Base-by-base conservation (phyloP, 2,329 filamentous ascomycete genomes). In the Ramichloridium luteum region DNA sequence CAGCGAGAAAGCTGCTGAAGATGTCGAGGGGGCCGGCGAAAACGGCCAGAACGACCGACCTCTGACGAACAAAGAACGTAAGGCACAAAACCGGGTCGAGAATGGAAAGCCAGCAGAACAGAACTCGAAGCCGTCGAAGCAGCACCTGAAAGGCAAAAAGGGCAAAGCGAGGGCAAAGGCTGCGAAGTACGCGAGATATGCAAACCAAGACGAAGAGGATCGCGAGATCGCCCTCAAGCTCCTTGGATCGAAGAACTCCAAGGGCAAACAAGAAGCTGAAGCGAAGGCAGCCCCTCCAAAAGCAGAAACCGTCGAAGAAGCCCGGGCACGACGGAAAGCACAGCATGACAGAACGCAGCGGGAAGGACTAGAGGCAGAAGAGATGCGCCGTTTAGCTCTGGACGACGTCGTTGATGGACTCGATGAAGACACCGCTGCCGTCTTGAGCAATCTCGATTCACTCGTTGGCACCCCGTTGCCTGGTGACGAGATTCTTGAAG, bases 181-280 rank as follows among this genome's bases (percentile, higher is more conserved):
- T 3, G 65, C 73, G 36, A 94, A 93, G 55, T 98, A 98, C 60
- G 88, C 80, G 27, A 66, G 92, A 46, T 98, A 98, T 60, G 88
- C 80, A 27, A 66, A 92, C 46, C 90, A 96, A 64, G 88, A 96
- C 47, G 85, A 93, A 34, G 88, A 93, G 57, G 90, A 98, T 50
- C 82, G 85, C 9, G 72, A 71, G 5, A 71, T 86, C 0, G 84
- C 85, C 17, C 80, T 94, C 57, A 70, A 76, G 14, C 68, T 96
- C n/a, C 74, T 93, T n/a, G 90, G 90, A 23, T 77, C 82, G 2
- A 64, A 69, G 37, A 68, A 70, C 0, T 77, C 77, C 1, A 70
- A 72, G 22, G 69, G 80, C 45, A 75, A 76, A 40, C 73, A 71
- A 10, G 73, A 79, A 45, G 78, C 75, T 2, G 79, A 82, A 25